Percentiles rank a stretch among this genome's conserved stretches.
Evolutionary conservation across 495 filamentous ascomycete genomes (phyloP).

Genomic region (Penicillium ochrochloron): DNA sequence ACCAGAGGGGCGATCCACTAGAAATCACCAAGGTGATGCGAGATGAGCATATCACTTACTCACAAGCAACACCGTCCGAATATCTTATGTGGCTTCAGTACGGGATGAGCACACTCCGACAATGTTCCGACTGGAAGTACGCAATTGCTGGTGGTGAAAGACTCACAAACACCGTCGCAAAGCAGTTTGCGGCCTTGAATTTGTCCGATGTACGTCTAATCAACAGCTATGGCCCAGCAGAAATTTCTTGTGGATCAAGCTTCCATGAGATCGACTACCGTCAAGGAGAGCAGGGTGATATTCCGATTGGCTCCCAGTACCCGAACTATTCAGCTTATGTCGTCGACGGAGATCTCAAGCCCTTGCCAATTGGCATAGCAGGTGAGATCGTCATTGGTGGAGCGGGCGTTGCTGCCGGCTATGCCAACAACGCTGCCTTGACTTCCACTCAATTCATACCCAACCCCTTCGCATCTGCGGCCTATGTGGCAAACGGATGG

Average conservation of each 20-base stretch:
- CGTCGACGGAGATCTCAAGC: slow-evolving; percentile 42
- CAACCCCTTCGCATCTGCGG: slow-evolving; percentile 32
- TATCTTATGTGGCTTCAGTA: slow-evolving; percentile 40
- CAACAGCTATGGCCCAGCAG: slow-evolving; percentile 39
- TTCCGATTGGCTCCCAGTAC: slow-evolving; percentile 35
- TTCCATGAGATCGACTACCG: slow-evolving; percentile 16
- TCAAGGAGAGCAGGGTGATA: slow-evolving; percentile 4
- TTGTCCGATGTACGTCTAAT: slow-evolving; percentile 23
- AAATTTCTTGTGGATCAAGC: slow-evolving; percentile 20
- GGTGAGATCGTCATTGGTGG: slow-evolving; percentile 53
- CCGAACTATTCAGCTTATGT: slow-evolving; percentile 50
- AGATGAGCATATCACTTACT: slow-evolving; percentile 37
- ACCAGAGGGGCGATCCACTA: slow-evolving; percentile 31
- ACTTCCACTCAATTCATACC: slow-evolving; percentile 40
- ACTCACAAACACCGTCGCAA: slow-evolving; percentile 13
- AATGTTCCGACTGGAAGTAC: slow-evolving; percentile 24
- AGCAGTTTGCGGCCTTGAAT: slow-evolving; percentile 19
- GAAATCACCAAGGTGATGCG: slow-evolving; percentile 36
- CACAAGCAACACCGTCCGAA: slow-evolving; percentile 46
- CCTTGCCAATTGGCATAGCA: slow-evolving; percentile 40
- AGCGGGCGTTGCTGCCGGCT: slow-evolving; percentile 43
- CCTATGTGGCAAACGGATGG: slow-evolving; percentile 34
- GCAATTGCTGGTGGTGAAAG: slow-evolving; percentile 36
- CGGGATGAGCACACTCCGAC: slow-evolving; percentile 16
- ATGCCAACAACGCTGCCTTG: slow-evolving; percentile 38